Evolutionary conservation across 1,284 basidiomycete genomes (phyloP).

Genomic region (Hemileia vastatrix): DNA sequence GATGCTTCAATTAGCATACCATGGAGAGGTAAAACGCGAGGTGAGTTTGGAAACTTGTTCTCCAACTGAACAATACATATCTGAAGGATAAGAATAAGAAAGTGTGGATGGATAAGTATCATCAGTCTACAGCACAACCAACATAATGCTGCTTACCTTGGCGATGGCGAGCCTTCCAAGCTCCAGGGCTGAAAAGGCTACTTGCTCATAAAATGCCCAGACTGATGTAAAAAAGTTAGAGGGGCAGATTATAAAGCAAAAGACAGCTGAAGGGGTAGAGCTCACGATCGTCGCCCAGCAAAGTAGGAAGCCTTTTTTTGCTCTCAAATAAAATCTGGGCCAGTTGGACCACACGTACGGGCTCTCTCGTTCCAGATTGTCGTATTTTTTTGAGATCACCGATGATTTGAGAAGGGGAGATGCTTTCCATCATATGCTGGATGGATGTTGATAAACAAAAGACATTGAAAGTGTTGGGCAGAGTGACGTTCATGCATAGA

Average conservation of each 20-base stretch:
- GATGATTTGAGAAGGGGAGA: conserved; percentile 1
- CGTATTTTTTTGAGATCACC: conserved; percentile 6
- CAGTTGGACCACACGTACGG: conserved; percentile 4
- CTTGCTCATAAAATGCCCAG: conserved; percentile 80
- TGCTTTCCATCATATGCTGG: conserved; percentile 2
- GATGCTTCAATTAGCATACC: conserved; percentile 76
- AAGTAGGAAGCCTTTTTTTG: not conserved
- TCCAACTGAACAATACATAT: conserved; percentile 59
- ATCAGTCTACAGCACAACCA: no score
- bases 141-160: conserved; percentile 66
- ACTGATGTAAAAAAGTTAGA: conserved; percentile 29
- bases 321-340: conserved; percentile 2
- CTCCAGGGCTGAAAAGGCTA: conserved; percentile 76
- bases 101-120: not conserved
- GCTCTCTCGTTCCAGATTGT: conserved; percentile 6
- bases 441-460: no score
- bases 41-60: conserved; percentile 67
- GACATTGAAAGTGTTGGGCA: no score
- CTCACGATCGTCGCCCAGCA: conserved; percentile 10
- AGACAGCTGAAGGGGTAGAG: not conserved
- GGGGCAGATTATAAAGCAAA: not conserved
- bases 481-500: no score
- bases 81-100: conserved; percentile 43
- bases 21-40: conserved; percentile 69
- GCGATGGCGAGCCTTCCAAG: conserved; percentile 67